phyloP scores from a whole-genome alignment of 345 rosid genomes.

The Corchorus olitorius region DNA sequence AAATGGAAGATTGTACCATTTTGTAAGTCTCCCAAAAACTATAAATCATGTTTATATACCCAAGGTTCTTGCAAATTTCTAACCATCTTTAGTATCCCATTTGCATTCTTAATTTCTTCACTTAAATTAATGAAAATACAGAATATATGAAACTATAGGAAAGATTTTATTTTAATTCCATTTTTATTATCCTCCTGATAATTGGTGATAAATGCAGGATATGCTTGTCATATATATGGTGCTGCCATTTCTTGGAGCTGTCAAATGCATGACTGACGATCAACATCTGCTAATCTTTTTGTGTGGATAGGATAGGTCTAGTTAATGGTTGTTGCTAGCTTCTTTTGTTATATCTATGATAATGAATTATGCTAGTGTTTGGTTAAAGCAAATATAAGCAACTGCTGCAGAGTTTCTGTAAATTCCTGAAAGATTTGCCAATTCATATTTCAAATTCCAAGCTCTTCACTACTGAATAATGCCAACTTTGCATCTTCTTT shows the following conservation, averaged over 20 bases:
- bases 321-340: no score
- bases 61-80: neutral
- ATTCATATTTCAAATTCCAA: neutral
- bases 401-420: neutral
- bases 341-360: no score
- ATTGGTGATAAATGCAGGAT: slow-evolving; percentile 35
- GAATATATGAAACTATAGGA: neutral
- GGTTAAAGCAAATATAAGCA: no score
- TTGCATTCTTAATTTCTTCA: neutral
- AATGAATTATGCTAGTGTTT: no score
- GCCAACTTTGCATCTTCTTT: neutral
- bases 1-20: slow-evolving; percentile 72
- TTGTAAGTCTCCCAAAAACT: slow-evolving; percentile 51
- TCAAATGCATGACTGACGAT: neutral
- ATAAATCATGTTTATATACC: neutral
- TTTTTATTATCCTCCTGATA: no score
- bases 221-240: neutral
- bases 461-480: neutral
- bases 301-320: no score
- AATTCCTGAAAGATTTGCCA: neutral
- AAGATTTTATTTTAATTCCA: neutral
- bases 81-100: neutral
- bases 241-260: slow-evolving; percentile 15
- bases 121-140: neutral
- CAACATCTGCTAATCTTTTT: no score